Base-by-base conservation (phyloP, 2,329 filamentous ascomycete genomes). In the Fusarium staphyleae region DNA sequence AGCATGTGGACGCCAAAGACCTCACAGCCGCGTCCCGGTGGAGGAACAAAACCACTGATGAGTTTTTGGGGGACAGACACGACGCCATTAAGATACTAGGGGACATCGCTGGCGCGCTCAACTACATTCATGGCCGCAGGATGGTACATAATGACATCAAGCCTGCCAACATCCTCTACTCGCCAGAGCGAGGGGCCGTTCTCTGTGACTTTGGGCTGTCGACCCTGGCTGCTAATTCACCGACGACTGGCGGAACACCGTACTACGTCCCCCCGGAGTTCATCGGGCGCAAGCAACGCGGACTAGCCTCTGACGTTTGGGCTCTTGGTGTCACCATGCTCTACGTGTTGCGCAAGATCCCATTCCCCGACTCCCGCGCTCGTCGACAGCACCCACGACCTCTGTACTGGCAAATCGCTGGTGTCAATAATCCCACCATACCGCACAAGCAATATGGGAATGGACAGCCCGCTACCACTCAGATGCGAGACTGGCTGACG, bases 231-330 rank as follows among this genome's bases (percentile, higher is more conserved):
- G 71, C 68, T 48, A 78, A 77, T 54, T 75, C 78, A 4, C 75
- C 77, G 11, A 78, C 76, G 3, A 77, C 76, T 8, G 83, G 83
- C 19, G 83, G 83, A 42, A 86, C 83, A 12, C 83, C 83, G 11
- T 86, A 84, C 70, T 86, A 86, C 65, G 77, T 86, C 15, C 82
- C 83, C 1, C 83, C 83, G 16, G 83, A 86, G 68, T 86, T 84
- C 66, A 83, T 86, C 53, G 80, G 78, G 11, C 72, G 75, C 45
- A 82, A 80, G 67, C 73, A 77, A 39, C 81, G 83, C 26, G 83
- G 83, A 3, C 69, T 78, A 3, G 73, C 81, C 2, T 83, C 82
- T 24, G 83, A 86, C 59, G 81, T 85, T 8, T 86, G 83, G 82
- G 83, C 82, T 0, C 71, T 86, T 24, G 83, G 83, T 37, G 75